These are phyloP conservation scores for Penicillium robsamsonii DNA, from an alignment of 495 filamentous ascomycete species.

Conservation along the genomic window DNA sequence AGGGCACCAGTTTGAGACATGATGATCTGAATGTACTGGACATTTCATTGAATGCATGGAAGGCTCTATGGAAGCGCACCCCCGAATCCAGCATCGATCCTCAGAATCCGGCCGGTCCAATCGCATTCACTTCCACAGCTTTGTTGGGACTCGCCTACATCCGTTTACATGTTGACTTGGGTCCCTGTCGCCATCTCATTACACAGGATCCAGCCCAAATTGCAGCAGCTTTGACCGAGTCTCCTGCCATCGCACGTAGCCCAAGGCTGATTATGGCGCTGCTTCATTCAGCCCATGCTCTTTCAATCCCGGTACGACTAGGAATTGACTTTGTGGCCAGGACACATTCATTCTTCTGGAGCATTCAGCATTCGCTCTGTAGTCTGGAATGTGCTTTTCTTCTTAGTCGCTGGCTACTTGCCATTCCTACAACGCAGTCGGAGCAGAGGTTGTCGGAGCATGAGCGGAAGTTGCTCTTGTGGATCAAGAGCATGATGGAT, in stretches of 20 bases:
- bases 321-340: conserved; percentile 53
- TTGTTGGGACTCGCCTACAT: conserved; percentile 56
- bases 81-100: conserved; percentile 55
- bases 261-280: conserved; percentile 50
- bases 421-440: conserved; percentile 45
- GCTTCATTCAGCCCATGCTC: conserved; percentile 52
- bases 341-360: conserved; percentile 56
- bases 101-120: conserved; percentile 50
- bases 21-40: conserved; percentile 46
- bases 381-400: conserved; percentile 55
- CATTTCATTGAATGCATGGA: conserved; percentile 50
- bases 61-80: conserved; percentile 51
- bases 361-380: conserved; percentile 55
- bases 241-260: conserved; percentile 44
- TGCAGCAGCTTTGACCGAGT: conserved; percentile 39
- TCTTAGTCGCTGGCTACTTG: conserved; percentile 53
- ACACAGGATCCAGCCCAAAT: conserved; percentile 49
- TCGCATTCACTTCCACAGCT: conserved; percentile 55
- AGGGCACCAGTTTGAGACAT: conserved; percentile 43
- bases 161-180: conserved; percentile 48
- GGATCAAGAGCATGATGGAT: conserved; percentile 71
- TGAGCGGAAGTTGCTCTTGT: conserved; percentile 62
- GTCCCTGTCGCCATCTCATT: conserved; percentile 46
- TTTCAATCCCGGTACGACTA: conserved; percentile 53
- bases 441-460: conserved; percentile 51